Conservation (phyloP, 2,329 filamentous ascomycete genomes). For the Alternaria panax region DNA sequence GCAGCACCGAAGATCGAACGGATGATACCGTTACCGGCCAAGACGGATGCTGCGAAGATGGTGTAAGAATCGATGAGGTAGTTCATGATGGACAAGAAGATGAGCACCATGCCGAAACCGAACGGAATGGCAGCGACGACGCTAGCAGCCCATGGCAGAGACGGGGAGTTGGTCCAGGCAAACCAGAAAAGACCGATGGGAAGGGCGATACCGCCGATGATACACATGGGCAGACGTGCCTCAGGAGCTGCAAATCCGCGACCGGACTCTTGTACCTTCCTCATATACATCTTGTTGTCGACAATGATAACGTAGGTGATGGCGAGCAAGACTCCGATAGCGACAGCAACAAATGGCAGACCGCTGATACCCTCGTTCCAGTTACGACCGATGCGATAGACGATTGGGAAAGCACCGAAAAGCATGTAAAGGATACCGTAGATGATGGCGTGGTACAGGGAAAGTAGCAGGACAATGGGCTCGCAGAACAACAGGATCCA, state of each 20-base stretch:
- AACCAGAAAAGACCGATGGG: constrained; percentile 60
- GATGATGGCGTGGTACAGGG: constrained; percentile 67
- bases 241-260: constrained; percentile 70
- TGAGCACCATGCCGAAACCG: constrained; percentile 67
- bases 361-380: constrained; percentile 50
- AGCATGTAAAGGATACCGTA: constrained; percentile 61
- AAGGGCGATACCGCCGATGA: constrained; percentile 68
- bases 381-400: constrained; percentile 62
- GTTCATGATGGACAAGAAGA: constrained; percentile 65
- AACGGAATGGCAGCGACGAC: constrained; percentile 62
- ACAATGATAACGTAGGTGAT: constrained; percentile 59
- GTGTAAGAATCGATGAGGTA: constrained; percentile 62
- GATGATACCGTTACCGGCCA: constrained; percentile 81
- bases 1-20: constrained; percentile 78
- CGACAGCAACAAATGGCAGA: constrained; percentile 70
- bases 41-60: constrained; percentile 77
- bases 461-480: constrained; percentile 71
- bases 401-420: constrained; percentile 62
- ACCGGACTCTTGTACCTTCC: constrained; percentile 54
- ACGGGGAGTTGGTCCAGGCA: constrained; percentile 56
- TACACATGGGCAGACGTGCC: constrained; percentile 67
- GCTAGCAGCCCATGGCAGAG: constrained; percentile 64
- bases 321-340: constrained; percentile 69
- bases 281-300: constrained; percentile 48
- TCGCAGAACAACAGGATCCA: constrained; percentile 75